Conservation (phyloP, 1,139 yeast genomes). For the Arxiozyma slooffiae region DNA sequence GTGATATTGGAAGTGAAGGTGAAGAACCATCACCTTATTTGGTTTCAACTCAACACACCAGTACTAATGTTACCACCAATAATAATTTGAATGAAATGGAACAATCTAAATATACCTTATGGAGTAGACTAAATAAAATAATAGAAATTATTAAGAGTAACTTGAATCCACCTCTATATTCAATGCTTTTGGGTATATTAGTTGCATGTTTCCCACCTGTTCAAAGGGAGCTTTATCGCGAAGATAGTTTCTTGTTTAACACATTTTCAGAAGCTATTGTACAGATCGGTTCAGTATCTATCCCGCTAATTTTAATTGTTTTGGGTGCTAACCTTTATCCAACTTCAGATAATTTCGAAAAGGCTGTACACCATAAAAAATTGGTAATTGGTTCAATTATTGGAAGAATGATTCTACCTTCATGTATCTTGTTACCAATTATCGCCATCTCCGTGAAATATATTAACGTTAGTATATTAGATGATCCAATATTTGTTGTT, state of each 20-base stretch:
- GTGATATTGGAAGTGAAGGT: not conserved
- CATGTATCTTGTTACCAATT: conserved; percentile 51
- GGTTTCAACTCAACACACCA: not conserved
- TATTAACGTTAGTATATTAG: conserved; percentile 54
- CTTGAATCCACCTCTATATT: conserved; percentile 93
- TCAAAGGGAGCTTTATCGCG: conserved; percentile 55
- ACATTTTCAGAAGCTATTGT: conserved; percentile 68
- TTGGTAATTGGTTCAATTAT: conserved; percentile 57
- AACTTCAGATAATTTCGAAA: conserved; percentile 53
- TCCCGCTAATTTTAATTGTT: conserved; percentile 69
- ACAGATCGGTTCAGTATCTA: conserved; percentile 80
- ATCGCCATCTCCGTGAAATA: conserved; percentile 54
- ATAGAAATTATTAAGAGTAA: conserved; percentile 27
- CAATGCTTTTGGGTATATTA: conserved; percentile 74
- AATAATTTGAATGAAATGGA: not conserved
- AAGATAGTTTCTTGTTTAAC: conserved; percentile 58
- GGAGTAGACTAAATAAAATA: not conserved
- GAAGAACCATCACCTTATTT: conserved; percentile 1
- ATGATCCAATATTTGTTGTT: conserved; percentile 66
- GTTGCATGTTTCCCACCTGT: conserved; percentile 74
- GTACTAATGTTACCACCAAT: not conserved
- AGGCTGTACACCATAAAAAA: conserved; percentile 50
- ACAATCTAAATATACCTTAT: not conserved
- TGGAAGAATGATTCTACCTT: conserved; percentile 67
- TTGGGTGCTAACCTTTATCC: conserved; percentile 70